Base-by-base conservation (phyloP, 495 filamentous ascomycete genomes). In the Xylaria bambusicola region DNA sequence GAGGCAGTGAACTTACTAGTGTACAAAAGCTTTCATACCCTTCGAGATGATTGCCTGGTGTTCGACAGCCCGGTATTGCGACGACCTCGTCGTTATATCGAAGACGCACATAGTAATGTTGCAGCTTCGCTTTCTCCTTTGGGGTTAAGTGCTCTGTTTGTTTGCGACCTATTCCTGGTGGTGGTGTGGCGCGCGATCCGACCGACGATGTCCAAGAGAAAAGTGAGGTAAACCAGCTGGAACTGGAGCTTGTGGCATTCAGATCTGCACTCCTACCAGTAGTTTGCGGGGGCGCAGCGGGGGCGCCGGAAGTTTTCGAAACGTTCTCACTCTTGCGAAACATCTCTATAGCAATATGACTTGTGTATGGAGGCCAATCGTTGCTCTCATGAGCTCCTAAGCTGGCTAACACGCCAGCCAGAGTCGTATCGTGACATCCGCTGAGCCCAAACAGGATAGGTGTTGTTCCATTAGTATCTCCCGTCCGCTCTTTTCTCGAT, bases 11-110 rank as follows among this genome's bases (percentile, higher is more conserved):
- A 73, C 84, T 73, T 74, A 89, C 87, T 63, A 98, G 68, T 0
- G 94, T 98, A 76, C 94, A 98, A 70, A 98, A 96, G 21, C 82
- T 89, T 62, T 92, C 88, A 68, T 98, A 89, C 2, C 92, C 92
- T 26, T 92, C 84, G 5, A 96, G 80, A 74, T 98, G 94, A 40
- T 92, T 96, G 27, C 90, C 90, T 0, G 80, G 70, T 33, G 78
- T 74, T 58, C 80, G 85, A 68, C 94, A 98, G 26, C 91, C 92
- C 6, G 92, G 93, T 50, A 98, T 82, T 9, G 77, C 81, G 65
- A 97, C 82, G 0, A 89, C 83, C 40, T 80, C 77, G 70, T 98
- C 93, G 63, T 98, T 98, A 72, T 94, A 98, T 53, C 92, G 82
- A 55, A 98, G 71, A n/a, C 94, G 85, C n/a, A 98, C 93, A 75